These are phyloP conservation scores for Allium fistulosum DNA, from an alignment of 106 monocot species.

Conservation along the genomic window DNA sequence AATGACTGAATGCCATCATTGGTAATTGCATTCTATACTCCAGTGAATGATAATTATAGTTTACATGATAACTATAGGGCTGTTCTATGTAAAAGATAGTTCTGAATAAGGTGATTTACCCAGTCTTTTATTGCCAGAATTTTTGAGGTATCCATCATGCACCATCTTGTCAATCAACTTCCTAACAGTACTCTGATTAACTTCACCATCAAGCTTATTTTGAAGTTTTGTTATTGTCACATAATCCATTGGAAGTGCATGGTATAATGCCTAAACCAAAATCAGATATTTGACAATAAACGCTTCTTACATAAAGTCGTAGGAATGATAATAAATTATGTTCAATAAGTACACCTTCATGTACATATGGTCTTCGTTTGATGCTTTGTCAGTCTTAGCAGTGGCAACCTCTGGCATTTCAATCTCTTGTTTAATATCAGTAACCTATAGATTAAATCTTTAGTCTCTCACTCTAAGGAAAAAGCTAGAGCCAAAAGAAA, in stretches of 20 bases:
- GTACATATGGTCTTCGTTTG: constrained; percentile 55
- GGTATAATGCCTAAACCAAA: constrained; percentile 62
- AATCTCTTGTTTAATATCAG: constrained; percentile 57
- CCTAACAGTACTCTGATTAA: constrained; percentile 38
- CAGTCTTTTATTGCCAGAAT: constrained; percentile 43
- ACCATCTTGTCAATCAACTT: constrained; percentile 68
- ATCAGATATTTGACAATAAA: not conserved
- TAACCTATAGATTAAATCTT: constrained; percentile 8
- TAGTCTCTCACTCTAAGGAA: not conserved
- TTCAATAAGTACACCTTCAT: constrained; percentile 54
- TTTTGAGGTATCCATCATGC: constrained; percentile 54
- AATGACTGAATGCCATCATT: not conserved
- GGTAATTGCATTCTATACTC: not conserved
- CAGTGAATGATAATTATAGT: not conserved
- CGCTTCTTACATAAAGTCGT: not conserved
- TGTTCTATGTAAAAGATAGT: not conserved
- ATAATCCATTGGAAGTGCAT: constrained; percentile 92
- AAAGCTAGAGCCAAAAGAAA: not conserved
- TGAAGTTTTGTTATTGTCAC: constrained; percentile 78
- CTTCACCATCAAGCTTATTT: constrained; percentile 54
- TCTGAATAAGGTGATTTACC: constrained; percentile 23
- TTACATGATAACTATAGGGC: not conserved
- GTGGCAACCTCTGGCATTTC: constrained; percentile 27
- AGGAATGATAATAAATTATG: not conserved
- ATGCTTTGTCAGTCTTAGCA: constrained; percentile 17